Evolutionary conservation across 1,284 basidiomycete species (phyloP), one percentile per base, ranked within the genome.

Genomic region (Cerrena zonata): DNA sequence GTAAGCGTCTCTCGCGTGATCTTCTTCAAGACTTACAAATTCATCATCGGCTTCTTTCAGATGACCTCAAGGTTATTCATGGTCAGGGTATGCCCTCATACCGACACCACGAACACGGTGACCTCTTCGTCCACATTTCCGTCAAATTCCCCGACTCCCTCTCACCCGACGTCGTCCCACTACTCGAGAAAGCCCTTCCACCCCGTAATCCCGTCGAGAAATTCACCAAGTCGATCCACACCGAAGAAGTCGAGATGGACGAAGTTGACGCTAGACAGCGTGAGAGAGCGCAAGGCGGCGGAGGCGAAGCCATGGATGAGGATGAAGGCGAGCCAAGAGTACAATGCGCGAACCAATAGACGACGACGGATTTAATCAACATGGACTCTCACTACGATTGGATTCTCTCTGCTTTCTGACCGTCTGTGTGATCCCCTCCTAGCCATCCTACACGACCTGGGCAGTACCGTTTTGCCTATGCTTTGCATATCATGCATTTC

Each of bases 31-130:
- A 45, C 15, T 45, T 47, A n/a, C 54, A 56, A 40, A 57, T 54
- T 19, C 45, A 24, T 45, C 51, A 24, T 43, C 30, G 15, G 50
- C 26, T 58, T 91, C 87, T 81, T 53, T 38, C 58, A 94, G 93
- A 86, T 56, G 84, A 89, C 38, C 68, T 94, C 65, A 98, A 98
- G 74, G 86, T 95, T 56, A 89, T 99, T 58, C 81, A 83, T 47
- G 89, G 89, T 5, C 94, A 98, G 71, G 96, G 96, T 58, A 99
- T 99, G 96, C 96, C 95, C 36, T 97, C 95, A 53, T 90, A 89
- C 70, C 85, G 96, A 58, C 94, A 98, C 72, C 96, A 99, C 73
- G 94, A 99, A 67, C 80, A 86, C 45, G 96, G 96, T 40, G 94
- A 99, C 70, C 78, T 99, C 57, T 94, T 87, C 68, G 79, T 99